These are phyloP conservation scores for Pythium scleroteichum DNA, from an alignment of 352 stramenopile species.

Conservation along the genomic window DNA sequence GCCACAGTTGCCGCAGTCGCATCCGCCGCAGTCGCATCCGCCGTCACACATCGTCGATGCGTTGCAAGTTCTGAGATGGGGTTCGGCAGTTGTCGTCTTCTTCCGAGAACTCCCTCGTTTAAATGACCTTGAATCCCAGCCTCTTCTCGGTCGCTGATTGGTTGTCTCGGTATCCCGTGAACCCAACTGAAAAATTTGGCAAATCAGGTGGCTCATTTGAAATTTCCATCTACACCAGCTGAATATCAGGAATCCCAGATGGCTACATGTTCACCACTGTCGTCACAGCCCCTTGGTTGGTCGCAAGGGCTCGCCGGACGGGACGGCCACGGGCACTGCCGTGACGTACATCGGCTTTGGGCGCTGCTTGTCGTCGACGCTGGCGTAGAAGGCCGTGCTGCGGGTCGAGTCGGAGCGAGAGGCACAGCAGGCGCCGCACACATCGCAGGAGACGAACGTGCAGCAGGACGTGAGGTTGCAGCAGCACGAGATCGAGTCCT, in stretches of 20 bases:
- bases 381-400: not conserved
- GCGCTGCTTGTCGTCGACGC: not conserved
- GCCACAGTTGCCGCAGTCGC: slow-evolving; percentile 8
- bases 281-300: not conserved
- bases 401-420: not conserved
- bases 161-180: not conserved
- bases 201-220: not conserved
- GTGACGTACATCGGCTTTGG: slow-evolving; percentile 1
- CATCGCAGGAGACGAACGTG: slow-evolving; percentile 13
- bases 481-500: slow-evolving; percentile 13
- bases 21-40: slow-evolving; percentile 4
- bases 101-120: not conserved
- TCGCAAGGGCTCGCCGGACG: not conserved
- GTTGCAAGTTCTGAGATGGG: not conserved
- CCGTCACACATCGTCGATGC: slow-evolving; percentile 8
- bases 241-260: no score
- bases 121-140: not conserved
- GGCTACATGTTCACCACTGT: not conserved
- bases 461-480: slow-evolving; percentile 16
- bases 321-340: slow-evolving; percentile 2
- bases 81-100: not conserved
- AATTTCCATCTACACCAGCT: no score
- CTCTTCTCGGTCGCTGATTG: not conserved
- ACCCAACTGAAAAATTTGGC: not conserved
- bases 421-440: slow-evolving; percentile 4